Percentiles rank a stretch among this genome's conserved stretches.
phyloP scores from a whole-genome alignment of 2,329 filamentous ascomycete genomes.

The Trichothecium sympodiale region DNA sequence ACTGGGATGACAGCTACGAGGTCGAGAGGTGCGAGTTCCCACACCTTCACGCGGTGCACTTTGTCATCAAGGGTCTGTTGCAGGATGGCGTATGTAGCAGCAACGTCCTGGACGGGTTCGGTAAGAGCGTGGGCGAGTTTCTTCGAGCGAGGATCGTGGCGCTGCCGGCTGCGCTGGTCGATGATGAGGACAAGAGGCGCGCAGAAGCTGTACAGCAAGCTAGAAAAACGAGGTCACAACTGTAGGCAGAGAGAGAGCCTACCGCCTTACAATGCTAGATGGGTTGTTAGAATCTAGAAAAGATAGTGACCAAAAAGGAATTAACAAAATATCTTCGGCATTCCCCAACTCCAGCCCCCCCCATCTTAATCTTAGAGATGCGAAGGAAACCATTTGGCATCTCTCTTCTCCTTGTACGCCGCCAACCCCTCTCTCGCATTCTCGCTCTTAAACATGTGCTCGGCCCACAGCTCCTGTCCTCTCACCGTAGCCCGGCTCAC shows the following conservation, averaged over 20 bases:
- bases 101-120: slow-evolving; percentile 34
- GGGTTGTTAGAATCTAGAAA: too few relatives aligned
- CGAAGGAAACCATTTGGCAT: slow-evolving; percentile 17
- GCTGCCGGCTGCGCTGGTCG: slow-evolving; percentile 13
- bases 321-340: too few relatives aligned
- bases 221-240: too few relatives aligned
- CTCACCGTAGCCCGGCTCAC: slow-evolving; percentile 21
- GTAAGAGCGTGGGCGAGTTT: slow-evolving; percentile 41
- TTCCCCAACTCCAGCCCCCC: too few relatives aligned
- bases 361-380: slow-evolving; percentile 6
- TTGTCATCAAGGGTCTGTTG: slow-evolving; percentile 32
- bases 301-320: too few relatives aligned
- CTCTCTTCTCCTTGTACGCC: slow-evolving; percentile 18
- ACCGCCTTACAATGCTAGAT: too few relatives aligned
- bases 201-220: not conserved
- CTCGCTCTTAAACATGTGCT: slow-evolving; percentile 17
- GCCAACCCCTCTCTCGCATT: slow-evolving; percentile 17
- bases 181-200: slow-evolving; percentile 10
- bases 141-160: slow-evolving; percentile 20
- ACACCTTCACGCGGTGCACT: slow-evolving; percentile 29
- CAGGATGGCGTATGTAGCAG: slow-evolving; percentile 35
- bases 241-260: too few relatives aligned
- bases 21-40: slow-evolving; percentile 35
- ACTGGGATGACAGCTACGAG: slow-evolving; percentile 26
- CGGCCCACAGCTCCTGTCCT: slow-evolving; percentile 18